These are phyloP conservation scores for bread wheat (Triticum aestivum) DNA, from an alignment of 176 grass and related monocot genomes.

Conservation along the genomic window DNA sequence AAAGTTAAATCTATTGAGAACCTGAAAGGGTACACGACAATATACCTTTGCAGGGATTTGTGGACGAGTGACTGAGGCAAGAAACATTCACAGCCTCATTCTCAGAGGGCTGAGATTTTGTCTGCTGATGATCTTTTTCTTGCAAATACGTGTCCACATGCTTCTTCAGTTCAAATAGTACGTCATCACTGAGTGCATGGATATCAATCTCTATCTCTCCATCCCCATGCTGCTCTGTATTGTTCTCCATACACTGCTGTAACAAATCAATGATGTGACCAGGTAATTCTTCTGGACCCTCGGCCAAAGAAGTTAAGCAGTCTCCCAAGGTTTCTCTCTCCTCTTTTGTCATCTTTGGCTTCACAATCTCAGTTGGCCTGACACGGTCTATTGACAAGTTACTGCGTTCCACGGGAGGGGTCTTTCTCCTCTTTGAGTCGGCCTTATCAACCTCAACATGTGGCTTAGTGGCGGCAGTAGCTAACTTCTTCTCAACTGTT, in stretches of 20 bases:
- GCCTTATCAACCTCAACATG: conserved; percentile 44
- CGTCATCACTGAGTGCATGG: conserved; percentile 63
- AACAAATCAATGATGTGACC: conserved; percentile 64
- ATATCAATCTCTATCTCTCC: conserved; percentile 92
- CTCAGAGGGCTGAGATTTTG: conserved; percentile 61
- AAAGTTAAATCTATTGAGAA: conserved; percentile 30
- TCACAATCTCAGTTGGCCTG: conserved; percentile 39
- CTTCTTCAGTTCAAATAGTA: conserved; percentile 66
- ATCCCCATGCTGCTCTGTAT: conserved; percentile 44
- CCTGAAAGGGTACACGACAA: background rate
- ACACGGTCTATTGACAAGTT: conserved; percentile 28
- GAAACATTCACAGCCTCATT: conserved; percentile 73
- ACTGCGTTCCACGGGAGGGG: conserved; percentile 46
- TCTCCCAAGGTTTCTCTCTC: conserved; percentile 60
- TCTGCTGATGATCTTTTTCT: conserved; percentile 43
- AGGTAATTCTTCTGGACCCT: conserved; percentile 55
- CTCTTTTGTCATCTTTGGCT: conserved; percentile 54
- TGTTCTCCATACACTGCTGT: conserved; percentile 44
- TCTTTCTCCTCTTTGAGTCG: conserved; percentile 61
- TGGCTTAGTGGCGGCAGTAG: conserved; percentile 13
- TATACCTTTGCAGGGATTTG: conserved; percentile 79
- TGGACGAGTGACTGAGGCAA: conserved; percentile 70
- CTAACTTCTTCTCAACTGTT: conserved; percentile 76
- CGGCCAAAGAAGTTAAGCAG: conserved; percentile 38
- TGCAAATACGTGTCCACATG: conserved; percentile 66